These are phyloP conservation scores for Paramecium sonneborni DNA, from an alignment of 73 alveolate genomes.

Conservation along the genomic window DNA sequence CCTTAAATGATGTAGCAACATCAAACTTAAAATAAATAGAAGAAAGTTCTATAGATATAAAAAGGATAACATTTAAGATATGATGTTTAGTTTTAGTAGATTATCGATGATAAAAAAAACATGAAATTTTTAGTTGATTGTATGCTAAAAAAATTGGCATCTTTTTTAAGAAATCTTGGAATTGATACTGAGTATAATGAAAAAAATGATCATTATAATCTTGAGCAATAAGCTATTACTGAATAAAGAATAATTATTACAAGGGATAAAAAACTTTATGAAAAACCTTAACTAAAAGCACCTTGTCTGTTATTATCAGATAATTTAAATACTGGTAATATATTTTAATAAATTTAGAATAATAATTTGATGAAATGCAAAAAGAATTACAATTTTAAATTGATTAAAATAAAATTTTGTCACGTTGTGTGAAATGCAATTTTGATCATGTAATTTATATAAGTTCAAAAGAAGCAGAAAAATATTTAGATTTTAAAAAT, in stretches of 20 bases:
- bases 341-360: not conserved
- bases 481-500: slow-evolving; percentile 42
- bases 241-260: slow-evolving; percentile 58
- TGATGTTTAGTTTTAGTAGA: slow-evolving; percentile 1
- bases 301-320: not conserved
- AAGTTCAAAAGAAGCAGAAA: not conserved
- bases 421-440: slow-evolving; percentile 57
- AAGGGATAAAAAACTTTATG: slow-evolving; percentile 57
- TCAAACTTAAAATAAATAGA: not conserved
- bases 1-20: not conserved
- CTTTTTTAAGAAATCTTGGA: slow-evolving; percentile 60
- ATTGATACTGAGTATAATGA: slow-evolving; percentile 63
- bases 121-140: slow-evolving; percentile 50
- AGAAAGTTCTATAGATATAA: not conserved
- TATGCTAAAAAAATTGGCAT: slow-evolving; percentile 52
- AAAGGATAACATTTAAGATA: slow-evolving; percentile 21
- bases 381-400: slow-evolving; percentile 13
- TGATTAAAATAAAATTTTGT: not conserved
- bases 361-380: slow-evolving; percentile 57
- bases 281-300: not conserved
- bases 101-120: not conserved
- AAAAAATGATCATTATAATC: slow-evolving; percentile 18
- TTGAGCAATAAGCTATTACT: not conserved
- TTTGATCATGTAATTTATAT: not conserved
- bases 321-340: not conserved